Conservation (phyloP, 192 early-diverging fungal genomes). For the Backusella macrospora region DNA sequence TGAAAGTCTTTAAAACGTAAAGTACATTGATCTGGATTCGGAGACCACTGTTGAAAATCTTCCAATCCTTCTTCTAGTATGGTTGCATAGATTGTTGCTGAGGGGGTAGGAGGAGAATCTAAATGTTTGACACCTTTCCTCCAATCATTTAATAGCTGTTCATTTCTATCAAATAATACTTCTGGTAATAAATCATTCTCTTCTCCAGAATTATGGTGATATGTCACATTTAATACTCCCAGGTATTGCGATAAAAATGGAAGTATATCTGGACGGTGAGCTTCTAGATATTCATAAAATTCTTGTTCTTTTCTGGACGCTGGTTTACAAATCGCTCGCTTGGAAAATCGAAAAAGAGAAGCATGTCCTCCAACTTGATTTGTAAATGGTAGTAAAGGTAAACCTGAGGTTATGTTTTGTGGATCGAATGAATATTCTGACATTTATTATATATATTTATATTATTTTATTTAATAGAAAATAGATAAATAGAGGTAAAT, state of each 20-base stretch:
- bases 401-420: constrained; percentile 43
- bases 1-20: constrained; percentile 44
- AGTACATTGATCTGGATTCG: constrained; percentile 14
- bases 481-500: background rate
- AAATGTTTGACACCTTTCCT: constrained; percentile 3
- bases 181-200: constrained; percentile 58
- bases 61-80: background rate
- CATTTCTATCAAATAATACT: constrained; percentile 88
- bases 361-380: constrained; percentile 96
- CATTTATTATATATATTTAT: background rate
- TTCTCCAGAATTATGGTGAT: constrained; percentile 37
- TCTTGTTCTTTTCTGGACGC: constrained; percentile 78
- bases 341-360: constrained; percentile 92
- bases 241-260: constrained; percentile 91
- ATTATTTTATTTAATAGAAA: background rate
- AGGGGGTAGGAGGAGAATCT: background rate
- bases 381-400: constrained; percentile 75
- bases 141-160: constrained; percentile 80
- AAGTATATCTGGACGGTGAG: constrained; percentile 74
- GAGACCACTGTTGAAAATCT: constrained; percentile 22
- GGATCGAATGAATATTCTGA: constrained; percentile 26
- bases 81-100: background rate
- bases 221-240: constrained; percentile 92
- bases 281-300: constrained; percentile 90
- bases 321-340: constrained; percentile 98